Base-by-base conservation (phyloP, 345 rosid species). In the Brassica napus region DNA sequence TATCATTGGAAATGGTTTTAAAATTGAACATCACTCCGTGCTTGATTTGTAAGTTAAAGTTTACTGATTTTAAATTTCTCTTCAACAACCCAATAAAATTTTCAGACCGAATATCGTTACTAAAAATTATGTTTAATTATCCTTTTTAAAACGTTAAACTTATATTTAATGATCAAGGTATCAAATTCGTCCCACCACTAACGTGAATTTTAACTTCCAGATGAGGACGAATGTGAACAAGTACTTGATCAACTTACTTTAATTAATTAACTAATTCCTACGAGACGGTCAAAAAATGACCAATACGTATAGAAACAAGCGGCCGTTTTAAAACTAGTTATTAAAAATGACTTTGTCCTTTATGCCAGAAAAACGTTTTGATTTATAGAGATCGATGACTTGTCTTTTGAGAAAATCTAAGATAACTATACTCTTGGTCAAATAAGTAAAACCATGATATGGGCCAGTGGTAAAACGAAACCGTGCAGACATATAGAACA, bases 201-300 rank as follows among this genome's bases (percentile, higher is more conserved):
- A 58, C 54, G 68, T 72, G 58, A 66, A 58, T 3, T 35, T 71
- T 42, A 72, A 42, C 68, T 72, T 78, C 37, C 52, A 8, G 3
- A 65, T 31, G 52, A 57, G 49, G 67, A 64, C 66, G 26, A 73
- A 69, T 80, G 79, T 80, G 83, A 80, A 80, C 75, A 73, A 63
- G 16, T 49, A 68, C 21, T 5, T 54, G 28, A 68, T 69, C 65
- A 62, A 69, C 11, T 62, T 80, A 1, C 8, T 23, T 32, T 34
- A 6, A 65, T 24, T 37, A 54, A 62, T 54, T 80, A 52, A 69
- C 42, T 35, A 37, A 49, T 34, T 54, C 60, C 55, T 68, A 79
- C 49, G 24, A 35, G 37, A 52, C 74, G 79, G 79, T 79, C 79
- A 79, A 79, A 69, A 77, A 62, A 63, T 80, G 83, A 74, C 75